Base-by-base conservation (phyloP, 73 alveolate genomes). In the Uronychia setigera region DNA sequence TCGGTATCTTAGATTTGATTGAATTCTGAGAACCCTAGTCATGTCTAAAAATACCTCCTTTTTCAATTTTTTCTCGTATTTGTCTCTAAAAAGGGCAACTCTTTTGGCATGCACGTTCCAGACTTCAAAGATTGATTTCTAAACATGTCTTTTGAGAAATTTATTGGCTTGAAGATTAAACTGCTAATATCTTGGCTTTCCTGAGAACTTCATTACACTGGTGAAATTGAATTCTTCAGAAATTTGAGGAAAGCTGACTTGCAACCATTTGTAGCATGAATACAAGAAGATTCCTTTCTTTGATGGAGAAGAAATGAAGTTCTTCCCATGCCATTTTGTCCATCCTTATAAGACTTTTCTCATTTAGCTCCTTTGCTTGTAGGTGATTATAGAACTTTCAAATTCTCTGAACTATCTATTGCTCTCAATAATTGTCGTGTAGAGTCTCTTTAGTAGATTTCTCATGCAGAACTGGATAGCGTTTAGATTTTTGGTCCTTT, bases 241-340 rank as follows among this genome's bases (percentile, higher is more conserved):
- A 46, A 19, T 19, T 19, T 46, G 67, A 46, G 67, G 67, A 19
- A 46, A 46, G n/a, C 67, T 5, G n/a, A 46, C 19, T 46, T 25
- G 19, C 9, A 76, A 26, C 81, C 81, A 76, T 31, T 76, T 76
- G 29, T 32, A 13, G 59, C 81, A 76, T 5, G 81, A 35, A 30
- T 28, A 26, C 9, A 76, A 5, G 59, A 28, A 76, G 81, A 31
- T 26, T 29, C 81, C 81, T 26, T 76, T 76, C 29, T 5, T 25
- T 29, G 81, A 58, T 9, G 28, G 28, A 1, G 25, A 27, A 5
- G 29, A 28, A 5, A 76, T 31, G 81, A 1, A 31, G 5, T 31
- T 25, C 9, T 29, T 27, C 26, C 5, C 29, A 76, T 76, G 32
- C 28, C n/a, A 31, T 5, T 25, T 1, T 27, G 19, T 76, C n/a